Percentiles rank a stretch among this genome's conserved stretches.
Conservation (phyloP, 163 green algal genomes). For the Chlamydomonas reinhardtii region DNA sequence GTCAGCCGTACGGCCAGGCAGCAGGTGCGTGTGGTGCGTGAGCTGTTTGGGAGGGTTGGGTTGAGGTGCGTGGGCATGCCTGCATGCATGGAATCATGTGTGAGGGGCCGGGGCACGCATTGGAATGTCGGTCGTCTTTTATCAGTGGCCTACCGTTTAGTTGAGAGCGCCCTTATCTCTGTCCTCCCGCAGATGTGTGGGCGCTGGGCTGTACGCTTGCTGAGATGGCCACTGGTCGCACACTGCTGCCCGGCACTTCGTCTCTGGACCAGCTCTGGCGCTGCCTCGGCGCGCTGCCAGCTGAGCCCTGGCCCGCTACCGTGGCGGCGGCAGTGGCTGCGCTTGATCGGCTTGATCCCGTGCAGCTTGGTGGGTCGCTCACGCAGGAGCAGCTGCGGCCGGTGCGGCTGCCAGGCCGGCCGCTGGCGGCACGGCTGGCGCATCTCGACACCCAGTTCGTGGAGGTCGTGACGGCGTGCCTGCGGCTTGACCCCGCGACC, state of each 20-base stretch:
- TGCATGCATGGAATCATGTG: too few species aligned
- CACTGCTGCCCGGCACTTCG: slow-evolving; percentile 51
- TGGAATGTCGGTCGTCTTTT: too few species aligned
- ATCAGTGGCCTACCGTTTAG: too few species aligned
- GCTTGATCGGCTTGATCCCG: background rate
- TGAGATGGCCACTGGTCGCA: slow-evolving; percentile 52
- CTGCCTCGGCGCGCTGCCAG: slow-evolving; percentile 23
- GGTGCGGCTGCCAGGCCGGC: background rate
- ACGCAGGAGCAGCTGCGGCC: background rate
- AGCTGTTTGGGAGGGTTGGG: too few species aligned
- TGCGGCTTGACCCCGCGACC: slow-evolving; percentile 15
- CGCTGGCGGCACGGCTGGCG: slow-evolving; percentile 2
- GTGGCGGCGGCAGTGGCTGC: background rate
- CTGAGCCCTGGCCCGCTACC: background rate
- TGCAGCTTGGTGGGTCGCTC: background rate
- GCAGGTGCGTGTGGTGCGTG: too few species aligned
- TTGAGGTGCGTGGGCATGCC: too few species aligned
- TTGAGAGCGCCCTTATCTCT: background rate
- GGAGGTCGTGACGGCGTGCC: slow-evolving; percentile 17
- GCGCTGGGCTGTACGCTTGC: slow-evolving; percentile 72
- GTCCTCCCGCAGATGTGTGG: slow-evolving; percentile 87
- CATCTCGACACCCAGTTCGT: background rate
- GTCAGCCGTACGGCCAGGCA: slow-evolving; percentile 49
- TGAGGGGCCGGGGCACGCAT: too few species aligned
- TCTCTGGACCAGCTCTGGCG: slow-evolving; percentile 60